These are phyloP conservation scores for Trypanosoma mega DNA, from an alignment of 208 protist species.

Conservation along the genomic window DNA sequence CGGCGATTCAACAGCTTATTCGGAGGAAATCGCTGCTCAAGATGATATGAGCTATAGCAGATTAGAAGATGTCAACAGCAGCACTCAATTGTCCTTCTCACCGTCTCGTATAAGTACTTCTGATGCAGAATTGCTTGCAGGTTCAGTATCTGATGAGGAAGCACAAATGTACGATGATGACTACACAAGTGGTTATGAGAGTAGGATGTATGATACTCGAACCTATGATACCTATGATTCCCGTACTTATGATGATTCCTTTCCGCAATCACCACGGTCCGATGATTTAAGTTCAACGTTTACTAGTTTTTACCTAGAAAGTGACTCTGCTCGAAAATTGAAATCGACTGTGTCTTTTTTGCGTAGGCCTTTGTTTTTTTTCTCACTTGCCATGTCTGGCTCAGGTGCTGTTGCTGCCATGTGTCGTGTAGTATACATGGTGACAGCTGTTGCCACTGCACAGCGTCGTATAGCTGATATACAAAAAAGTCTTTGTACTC, in stretches of 20 bases:
- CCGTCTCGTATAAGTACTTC: slow-evolving; percentile 17
- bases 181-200: slow-evolving; percentile 33
- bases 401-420: slow-evolving; percentile 39
- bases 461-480: not conserved
- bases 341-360: slow-evolving; percentile 39
- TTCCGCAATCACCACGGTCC: slow-evolving; percentile 57
- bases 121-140: slow-evolving; percentile 14
- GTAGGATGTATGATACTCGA: slow-evolving; percentile 16
- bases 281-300: slow-evolving; percentile 80
- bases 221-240: slow-evolving; percentile 18
- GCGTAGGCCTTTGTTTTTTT: slow-evolving; percentile 62
- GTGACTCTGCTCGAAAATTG: slow-evolving; percentile 38
- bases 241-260: slow-evolving; percentile 44
- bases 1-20: slow-evolving; percentile 17
- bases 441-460: slow-evolving; percentile 14
- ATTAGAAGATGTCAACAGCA: not conserved
- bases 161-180: slow-evolving; percentile 22
- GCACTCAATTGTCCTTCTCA: slow-evolving; percentile 6
- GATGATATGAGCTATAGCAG: not conserved
- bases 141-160: slow-evolving; percentile 18
- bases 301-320: slow-evolving; percentile 76
- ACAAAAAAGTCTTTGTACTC: not conserved
- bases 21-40: not conserved
- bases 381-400: slow-evolving; percentile 48
- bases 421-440: slow-evolving; percentile 39